A percentile compares a stretch with the other conserved stretches of the same genome.
These are phyloP conservation scores for Arthrobotrys pseudoclavata DNA, from an alignment of 2,329 filamentous ascomycete species.

Conservation along the genomic window DNA sequence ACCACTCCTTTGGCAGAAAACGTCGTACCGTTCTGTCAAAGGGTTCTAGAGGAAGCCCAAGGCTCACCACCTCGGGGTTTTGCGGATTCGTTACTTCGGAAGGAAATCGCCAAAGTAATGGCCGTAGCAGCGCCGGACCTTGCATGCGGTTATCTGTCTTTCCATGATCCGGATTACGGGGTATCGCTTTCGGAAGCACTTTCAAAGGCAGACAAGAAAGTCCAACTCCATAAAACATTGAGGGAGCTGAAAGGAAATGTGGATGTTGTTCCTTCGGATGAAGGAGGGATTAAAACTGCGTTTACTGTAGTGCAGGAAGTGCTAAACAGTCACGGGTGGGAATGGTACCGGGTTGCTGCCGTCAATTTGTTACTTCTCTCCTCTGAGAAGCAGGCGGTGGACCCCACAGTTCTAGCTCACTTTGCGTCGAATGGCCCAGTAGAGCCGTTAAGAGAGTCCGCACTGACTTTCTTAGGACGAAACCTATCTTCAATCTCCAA, in stretches of 20 bases:
- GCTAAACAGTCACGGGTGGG: conserved; percentile 37
- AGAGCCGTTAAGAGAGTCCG: conserved; percentile 57
- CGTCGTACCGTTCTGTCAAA: conserved; percentile 38
- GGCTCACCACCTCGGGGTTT: conserved; percentile 27
- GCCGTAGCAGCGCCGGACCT: conserved; percentile 27
- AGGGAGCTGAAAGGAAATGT: background rate
- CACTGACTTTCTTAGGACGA: conserved; percentile 36
- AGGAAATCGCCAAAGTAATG: conserved; percentile 49
- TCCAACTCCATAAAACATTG: conserved; percentile 10
- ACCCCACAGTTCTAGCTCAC: background rate
- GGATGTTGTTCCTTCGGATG: background rate
- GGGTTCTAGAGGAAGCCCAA: conserved; percentile 14
- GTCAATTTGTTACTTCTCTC: conserved; percentile 42
- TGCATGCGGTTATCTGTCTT: conserved; percentile 44
- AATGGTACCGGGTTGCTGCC: conserved; percentile 50
- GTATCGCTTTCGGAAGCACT: conserved; percentile 46
- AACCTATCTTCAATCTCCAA: conserved; percentile 8
- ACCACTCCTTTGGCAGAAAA: background rate
- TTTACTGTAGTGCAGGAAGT: conserved; percentile 17
- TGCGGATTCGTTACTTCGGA: conserved; percentile 46
- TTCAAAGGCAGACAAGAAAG: background rate
- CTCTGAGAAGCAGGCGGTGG: conserved; percentile 3
- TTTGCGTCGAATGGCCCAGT: conserved; percentile 20
- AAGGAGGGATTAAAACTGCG: background rate
- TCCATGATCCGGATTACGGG: conserved; percentile 50